Base-by-base conservation (phyloP, 306 rosid genomes). In the Prunus fruticosa region DNA sequence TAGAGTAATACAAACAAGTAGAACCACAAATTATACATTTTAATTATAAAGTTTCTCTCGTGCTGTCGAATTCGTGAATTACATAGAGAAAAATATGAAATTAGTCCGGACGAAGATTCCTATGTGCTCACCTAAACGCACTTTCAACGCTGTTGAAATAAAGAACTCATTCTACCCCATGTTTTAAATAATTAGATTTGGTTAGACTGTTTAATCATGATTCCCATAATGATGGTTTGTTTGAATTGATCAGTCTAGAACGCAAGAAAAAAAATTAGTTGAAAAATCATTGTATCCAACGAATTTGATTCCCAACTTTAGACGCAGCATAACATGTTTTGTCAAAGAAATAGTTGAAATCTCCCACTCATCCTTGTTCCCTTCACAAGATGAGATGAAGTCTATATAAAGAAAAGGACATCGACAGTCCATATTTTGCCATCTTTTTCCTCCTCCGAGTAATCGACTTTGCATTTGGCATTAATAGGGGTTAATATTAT, bases 271-370 rank as follows among this genome's bases (percentile, higher is more conserved):
- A 18, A 19, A 2, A 52, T 8, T 25, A 22, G 45, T 58, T 58
- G 67, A 25, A 25, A 58, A 50, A 58, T 58, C 6, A 58, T 58
- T 58, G 27, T 15, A n/a, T 43, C n/a, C 14, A 60, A 73, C 28
- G n/a, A 73, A 60, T 73, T 73, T 16, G 58, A 30, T 73, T 73
- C 69, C 77, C 68, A 60, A 58, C 56, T 58, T 60, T 46, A 73
- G 58, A 60, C 60, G 77, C 77, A 46, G n/a, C 67, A 56, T 45
- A 45, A 25, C 22, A 54, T 52, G 38, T 56, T n/a, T 22, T 72
- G 38, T 73, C 58, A 60, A 45, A 60, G 12, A 73, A 61, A 60
- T 61, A 60, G 69, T 46, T 60, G 69, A 73, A 73, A 60, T 73
- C 52, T 45, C 32, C 69, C 69, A 60, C 77, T 61, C 77, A 45